Percentiles rank a stretch among this genome's conserved stretches.
Evolutionary conservation across 2,329 filamentous ascomycete species (phyloP).

Genomic region (Huntiella decipiens): DNA sequence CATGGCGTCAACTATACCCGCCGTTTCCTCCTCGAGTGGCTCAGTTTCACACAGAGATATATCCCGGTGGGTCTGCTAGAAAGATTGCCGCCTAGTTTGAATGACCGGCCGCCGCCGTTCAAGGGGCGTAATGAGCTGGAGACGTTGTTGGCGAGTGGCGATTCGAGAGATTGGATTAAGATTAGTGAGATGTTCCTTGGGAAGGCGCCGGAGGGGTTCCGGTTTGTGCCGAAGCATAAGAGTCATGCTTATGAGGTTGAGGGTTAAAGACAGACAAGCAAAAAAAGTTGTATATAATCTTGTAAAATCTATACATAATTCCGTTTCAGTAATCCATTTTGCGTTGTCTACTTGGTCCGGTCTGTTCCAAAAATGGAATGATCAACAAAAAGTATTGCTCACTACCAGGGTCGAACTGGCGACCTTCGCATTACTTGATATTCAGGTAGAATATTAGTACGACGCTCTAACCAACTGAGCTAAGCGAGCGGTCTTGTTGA

Average conservation of each 20-base stretch:
- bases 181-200: slow-evolving; percentile 98
- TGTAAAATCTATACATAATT: neutral
- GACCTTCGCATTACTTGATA: too few relatives aligned
- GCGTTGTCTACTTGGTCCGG: too few relatives aligned
- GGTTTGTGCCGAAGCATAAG: slow-evolving; percentile 95
- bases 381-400: too few relatives aligned
- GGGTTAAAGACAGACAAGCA: slow-evolving; percentile 25
- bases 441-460: too few relatives aligned
- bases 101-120: slow-evolving; percentile 75
- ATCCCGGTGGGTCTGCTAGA: slow-evolving; percentile 79
- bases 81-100: slow-evolving; percentile 67
- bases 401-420: too few relatives aligned
- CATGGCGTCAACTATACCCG: slow-evolving; percentile 78
- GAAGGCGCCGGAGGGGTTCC: slow-evolving; percentile 73
- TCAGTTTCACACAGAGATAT: slow-evolving; percentile 86
- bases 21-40: slow-evolving; percentile 83
- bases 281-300: neutral
- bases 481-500: too few relatives aligned
- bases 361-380: too few relatives aligned
- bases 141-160: slow-evolving; percentile 73
- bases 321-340: too few relatives aligned
- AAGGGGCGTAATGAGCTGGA: slow-evolving; percentile 76
- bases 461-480: too few relatives aligned
- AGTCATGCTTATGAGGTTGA: slow-evolving; percentile 68
- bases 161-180: slow-evolving; percentile 98